Conservation (phyloP, 140 eudicot genomes). For the Cichorium intybus region DNA sequence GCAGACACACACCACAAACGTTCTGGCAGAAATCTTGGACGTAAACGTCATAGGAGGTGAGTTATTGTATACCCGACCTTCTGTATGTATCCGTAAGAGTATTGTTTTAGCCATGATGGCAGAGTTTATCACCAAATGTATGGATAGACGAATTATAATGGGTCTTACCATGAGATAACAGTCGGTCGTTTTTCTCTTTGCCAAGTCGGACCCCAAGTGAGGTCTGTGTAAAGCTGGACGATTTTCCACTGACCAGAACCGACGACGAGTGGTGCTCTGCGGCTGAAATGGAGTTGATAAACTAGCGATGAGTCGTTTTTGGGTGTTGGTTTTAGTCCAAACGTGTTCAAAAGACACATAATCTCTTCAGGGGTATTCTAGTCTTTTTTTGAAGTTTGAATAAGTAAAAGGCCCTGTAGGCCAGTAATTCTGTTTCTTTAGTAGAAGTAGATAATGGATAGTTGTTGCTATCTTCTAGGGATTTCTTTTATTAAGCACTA, state of each 20-base stretch:
- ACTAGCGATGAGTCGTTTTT: slow-evolving; percentile 86
- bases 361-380: no score
- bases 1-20: slow-evolving; percentile 82
- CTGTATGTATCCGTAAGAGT: slow-evolving; percentile 74
- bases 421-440: no score
- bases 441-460: no score
- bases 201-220: slow-evolving; percentile 64
- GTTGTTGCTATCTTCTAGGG: no score
- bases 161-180: slow-evolving; percentile 73
- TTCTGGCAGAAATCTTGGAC: slow-evolving; percentile 80
- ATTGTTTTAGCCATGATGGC: slow-evolving; percentile 66
- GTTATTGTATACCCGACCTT: slow-evolving; percentile 63
- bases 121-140: slow-evolving; percentile 70
- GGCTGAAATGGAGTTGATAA: slow-evolving; percentile 69
- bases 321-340: no score
- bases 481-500: no score
- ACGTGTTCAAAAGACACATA: no score
- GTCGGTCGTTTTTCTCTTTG: slow-evolving; percentile 66
- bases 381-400: no score
- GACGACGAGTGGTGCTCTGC: slow-evolving; percentile 45
- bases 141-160: slow-evolving; percentile 72
- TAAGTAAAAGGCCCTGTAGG: no score
- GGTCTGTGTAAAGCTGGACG: slow-evolving; percentile 80
- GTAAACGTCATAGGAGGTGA: slow-evolving; percentile 75
- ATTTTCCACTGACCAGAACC: slow-evolving; percentile 91